Evolutionary conservation across 306 rosid species (phyloP), one percentile per base, ranked within the genome.

Genomic region (Quercus parvula): DNA sequence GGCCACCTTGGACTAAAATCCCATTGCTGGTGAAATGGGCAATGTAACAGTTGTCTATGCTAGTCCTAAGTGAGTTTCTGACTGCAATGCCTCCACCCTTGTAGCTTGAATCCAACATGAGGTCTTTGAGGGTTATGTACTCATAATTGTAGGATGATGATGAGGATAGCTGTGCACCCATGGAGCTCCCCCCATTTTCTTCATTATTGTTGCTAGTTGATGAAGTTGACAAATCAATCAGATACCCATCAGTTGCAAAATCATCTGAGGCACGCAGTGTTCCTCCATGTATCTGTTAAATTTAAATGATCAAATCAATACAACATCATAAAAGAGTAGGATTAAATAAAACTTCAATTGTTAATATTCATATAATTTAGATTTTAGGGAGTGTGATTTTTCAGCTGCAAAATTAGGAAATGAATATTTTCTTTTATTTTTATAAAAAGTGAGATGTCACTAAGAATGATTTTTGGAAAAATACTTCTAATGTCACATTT

Each of bases 281-380:
- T 84, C 99, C 99, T n/a, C 98, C 98, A 30, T 90, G 93, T 41
- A 95, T 91, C 99, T 92, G 91, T 81, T 77, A 81, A 14, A 38
- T 75, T 38, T 62, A 81, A 49, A 10, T 5, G 13, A 57, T 44
- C 5, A 38, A 76, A 7, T 27, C 74, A 54, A 76, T 33, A 63
- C 75, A 74, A 68, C 8, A 33, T 28, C 24, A 28, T 2, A 28
- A 14, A 77, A 27, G 15, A 41, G 46, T 17, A 54, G 8, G 5
- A 73, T 79, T 1, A 4, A 58, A 77, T 81, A 57, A 77, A 49
- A 3, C 75, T 44, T 33, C n/a, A 56, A n/a, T 30, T 51, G 24
- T 54, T 38, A 49, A 11, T 58, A 35, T 69, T 49, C 59, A 9
- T 56, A 24, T 11, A 24, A 59, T 11, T 12, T 24, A 24, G 2